A percentile compares a stretch with the other conserved stretches of the same genome.
Conservation (phyloP, 78 protist genomes). For the Salpingoeca rosetta region DNA sequence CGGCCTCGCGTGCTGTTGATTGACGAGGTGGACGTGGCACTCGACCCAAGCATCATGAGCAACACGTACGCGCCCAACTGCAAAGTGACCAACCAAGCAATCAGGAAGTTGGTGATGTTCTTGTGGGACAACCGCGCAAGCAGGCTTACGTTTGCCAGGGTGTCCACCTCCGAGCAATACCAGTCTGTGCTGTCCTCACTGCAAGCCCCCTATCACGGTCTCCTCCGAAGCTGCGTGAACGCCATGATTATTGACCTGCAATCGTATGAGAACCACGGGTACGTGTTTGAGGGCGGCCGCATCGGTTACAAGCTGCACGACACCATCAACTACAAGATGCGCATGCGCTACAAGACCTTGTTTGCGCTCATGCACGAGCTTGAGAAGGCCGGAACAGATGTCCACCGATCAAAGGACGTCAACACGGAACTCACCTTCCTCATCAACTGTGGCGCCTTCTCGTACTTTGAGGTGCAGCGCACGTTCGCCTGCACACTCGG, state of each 20-base stretch:
- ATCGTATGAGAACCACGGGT: background rate
- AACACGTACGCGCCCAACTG: background rate
- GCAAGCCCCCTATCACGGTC: background rate
- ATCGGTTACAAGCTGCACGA: background rate
- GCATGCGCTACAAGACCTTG: background rate
- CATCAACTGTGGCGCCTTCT: background rate
- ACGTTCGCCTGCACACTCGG: background rate
- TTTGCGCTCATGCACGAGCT: background rate
- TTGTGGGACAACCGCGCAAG: background rate
- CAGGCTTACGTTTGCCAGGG: background rate
- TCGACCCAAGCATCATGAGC: background rate
- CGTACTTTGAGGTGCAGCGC: background rate
- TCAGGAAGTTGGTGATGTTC: background rate
- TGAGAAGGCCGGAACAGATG: background rate
- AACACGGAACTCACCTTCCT: background rate
- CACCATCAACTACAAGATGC: background rate
- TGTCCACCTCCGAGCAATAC: background rate
- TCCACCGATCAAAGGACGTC: background rate
- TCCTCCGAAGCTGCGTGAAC: background rate
- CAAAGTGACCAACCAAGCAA: background rate
- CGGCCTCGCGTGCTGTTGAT: background rate
- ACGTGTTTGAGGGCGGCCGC: background rate
- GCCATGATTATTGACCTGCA: background rate
- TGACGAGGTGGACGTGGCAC: background rate
- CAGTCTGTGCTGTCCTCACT: background rate